Evolutionary conservation across 345 rosid species (phyloP).

Genomic region (Euphorbia lathyris): DNA sequence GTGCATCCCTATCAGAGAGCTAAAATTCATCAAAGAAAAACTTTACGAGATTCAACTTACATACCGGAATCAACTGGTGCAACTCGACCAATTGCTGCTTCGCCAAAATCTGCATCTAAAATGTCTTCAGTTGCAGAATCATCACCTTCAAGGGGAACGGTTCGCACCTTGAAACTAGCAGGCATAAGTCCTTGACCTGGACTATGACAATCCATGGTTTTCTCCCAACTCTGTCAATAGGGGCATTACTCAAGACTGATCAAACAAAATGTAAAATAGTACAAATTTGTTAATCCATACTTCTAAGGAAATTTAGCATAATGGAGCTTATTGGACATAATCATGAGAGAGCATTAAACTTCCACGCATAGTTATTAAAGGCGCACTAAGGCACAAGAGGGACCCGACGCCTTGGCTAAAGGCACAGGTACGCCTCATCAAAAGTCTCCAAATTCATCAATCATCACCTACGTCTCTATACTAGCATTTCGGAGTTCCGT

Average conservation of each 20-base stretch:
- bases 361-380: too few relatives aligned
- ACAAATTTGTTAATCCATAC: constrained; percentile 4
- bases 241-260: constrained; percentile 6
- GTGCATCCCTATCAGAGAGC: too few relatives aligned
- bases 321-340: neutral
- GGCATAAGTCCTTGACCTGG: constrained; percentile 96
- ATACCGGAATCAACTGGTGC: constrained; percentile 86
- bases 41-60: neutral
- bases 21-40: neutral
- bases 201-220: constrained; percentile 90
- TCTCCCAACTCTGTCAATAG: constrained; percentile 75
- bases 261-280: neutral
- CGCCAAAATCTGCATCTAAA: constrained; percentile 90
- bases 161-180: constrained; percentile 90
- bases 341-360: too few relatives aligned
- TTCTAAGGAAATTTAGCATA: neutral
- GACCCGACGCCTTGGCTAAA: too few relatives aligned
- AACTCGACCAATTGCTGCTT: constrained; percentile 93
- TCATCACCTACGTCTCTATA: too few relatives aligned
- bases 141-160: constrained; percentile 63
- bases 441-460: too few relatives aligned
- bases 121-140: constrained; percentile 67
- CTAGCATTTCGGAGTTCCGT: too few relatives aligned
- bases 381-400: too few relatives aligned
- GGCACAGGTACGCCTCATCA: too few relatives aligned